Evolutionary conservation across 345 rosid species (phyloP).

Genomic region (Firmiana major): DNA sequence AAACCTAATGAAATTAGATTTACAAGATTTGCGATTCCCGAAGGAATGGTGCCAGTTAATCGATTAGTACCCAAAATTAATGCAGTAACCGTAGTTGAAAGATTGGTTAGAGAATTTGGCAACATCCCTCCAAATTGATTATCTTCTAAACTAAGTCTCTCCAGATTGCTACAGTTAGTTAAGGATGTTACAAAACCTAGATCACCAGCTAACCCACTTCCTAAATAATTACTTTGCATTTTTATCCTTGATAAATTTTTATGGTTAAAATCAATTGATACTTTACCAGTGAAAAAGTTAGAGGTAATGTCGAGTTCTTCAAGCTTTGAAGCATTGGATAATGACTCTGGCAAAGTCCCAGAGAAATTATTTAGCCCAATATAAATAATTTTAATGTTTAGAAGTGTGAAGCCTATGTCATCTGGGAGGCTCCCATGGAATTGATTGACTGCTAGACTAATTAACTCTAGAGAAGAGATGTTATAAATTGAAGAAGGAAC

Average conservation of each 20-base stretch:
- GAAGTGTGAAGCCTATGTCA: slow-evolving; percentile 15
- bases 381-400: not conserved
- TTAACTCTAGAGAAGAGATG: not conserved
- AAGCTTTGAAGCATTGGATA: slow-evolving; percentile 20
- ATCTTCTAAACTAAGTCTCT: accelerated
- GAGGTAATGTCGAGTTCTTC: accelerated
- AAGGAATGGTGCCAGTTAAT: not conserved
- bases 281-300: not conserved
- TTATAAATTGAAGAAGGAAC: slow-evolving; percentile 23
- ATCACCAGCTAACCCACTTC: not conserved
- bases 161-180: not conserved
- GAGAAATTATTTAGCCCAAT: not conserved
- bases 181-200: not conserved
- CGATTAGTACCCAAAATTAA: too few relatives aligned
- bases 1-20: not conserved
- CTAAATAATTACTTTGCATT: not conserved
- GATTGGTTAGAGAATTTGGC: not conserved
- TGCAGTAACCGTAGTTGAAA: not conserved
- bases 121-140: not conserved
- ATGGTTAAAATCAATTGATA: not conserved
- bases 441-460: accelerated
- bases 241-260: not conserved
- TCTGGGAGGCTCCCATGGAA: slow-evolving; percentile 15
- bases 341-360: slow-evolving; percentile 20
- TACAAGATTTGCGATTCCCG: not conserved